Base-by-base conservation (phyloP, 2,329 filamentous ascomycete genomes). In the Aspergillus calidoustus region DNA sequence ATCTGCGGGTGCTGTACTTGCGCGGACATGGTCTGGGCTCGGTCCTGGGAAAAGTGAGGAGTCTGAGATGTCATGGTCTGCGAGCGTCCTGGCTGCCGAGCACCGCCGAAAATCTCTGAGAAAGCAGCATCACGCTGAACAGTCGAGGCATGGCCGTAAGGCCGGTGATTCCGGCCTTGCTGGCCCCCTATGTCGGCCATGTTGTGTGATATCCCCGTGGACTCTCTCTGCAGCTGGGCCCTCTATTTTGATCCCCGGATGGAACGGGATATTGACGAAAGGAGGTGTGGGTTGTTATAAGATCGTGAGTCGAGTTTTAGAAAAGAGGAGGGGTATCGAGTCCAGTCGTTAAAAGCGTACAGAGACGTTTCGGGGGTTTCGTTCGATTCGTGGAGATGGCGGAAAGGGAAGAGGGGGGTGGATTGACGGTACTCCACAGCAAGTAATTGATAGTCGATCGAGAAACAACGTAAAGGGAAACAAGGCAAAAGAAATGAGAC, bases 21-120 rank as follows among this genome's bases (percentile, higher is more conserved):
- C 54, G 87, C 89, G 48, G 85, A 87, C 88, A 92, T 91, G 62
- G 92, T 96, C 68, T 92, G 89, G 52, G 92, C 92, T 70, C 93
- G 87, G 69, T 91, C 91, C 55, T 83, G 81, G 56, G 83, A 82
- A 62, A 85, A 82, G 71, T 86, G 87, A 62, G 83, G 79, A 34
- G 89, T 85, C 66, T 92, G 89, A 59, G 91, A 93, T 66, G 89
- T 95, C 93, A 98, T 97, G 28, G 94, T 97, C 74, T 97, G 93
- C 61, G 93, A 96, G 76, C 95, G 90, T 61, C 94, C 94, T 50
- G 91, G 87, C 51, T 92, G 92, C 66, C 92, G 93, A 67, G 91
- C 86, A 67, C 88, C 89, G 69, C 94, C 95, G 76, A 98, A 99
- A 75, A 98, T 98, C 80, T 94, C 94, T 68, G 91, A 92, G 79